These are phyloP conservation scores for Eucalyptus lansdowneana DNA, from an alignment of 345 rosid genomes.

Conservation along the genomic window DNA sequence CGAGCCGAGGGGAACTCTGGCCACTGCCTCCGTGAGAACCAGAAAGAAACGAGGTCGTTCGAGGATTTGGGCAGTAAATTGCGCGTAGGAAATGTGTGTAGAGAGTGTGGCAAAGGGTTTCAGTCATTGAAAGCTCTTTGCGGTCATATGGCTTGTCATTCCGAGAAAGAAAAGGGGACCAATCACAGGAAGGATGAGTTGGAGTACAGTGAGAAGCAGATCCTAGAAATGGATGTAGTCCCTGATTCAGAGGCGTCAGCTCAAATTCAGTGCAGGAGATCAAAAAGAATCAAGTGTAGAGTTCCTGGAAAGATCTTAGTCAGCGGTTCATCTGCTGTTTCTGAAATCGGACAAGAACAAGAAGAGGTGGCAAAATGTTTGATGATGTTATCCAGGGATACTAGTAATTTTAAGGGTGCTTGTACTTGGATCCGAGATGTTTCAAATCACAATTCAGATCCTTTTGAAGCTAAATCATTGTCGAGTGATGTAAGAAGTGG, in stretches of 20 bases:
- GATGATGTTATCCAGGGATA: conserved; percentile 83
- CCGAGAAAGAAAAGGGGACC: conserved; percentile 40
- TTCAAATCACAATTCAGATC: conserved; percentile 24
- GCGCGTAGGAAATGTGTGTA: conserved; percentile 34
- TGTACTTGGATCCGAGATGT: conserved; percentile 62
- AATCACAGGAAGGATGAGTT: conserved; percentile 13
- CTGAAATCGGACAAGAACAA: conserved; percentile 67
- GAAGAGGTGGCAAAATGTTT: conserved; percentile 70
- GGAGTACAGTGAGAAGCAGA: conserved; percentile 13
- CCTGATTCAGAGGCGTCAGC: conserved; percentile 33
- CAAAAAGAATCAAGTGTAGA: conserved; percentile 40
- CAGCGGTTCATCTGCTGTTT: conserved; percentile 33
- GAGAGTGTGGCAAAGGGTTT: conserved; percentile 85
- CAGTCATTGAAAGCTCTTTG: conserved; percentile 78
- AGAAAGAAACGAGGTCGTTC: conserved; percentile 41
- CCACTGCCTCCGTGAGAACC: conserved; percentile 58
- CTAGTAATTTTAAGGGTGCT: conserved; percentile 29
- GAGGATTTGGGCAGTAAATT: conserved; percentile 35
- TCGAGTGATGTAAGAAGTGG: conserved; percentile 29
- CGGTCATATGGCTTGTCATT: conserved; percentile 91
- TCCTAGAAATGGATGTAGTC: conserved; percentile 40
- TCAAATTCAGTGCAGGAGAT: conserved; percentile 30
- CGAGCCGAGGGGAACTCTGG: neutral
- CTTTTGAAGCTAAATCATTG: conserved; percentile 48
- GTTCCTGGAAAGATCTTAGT: conserved; percentile 13